These are phyloP conservation scores for Malassezia slooffiae DNA, from an alignment of 1,284 basidiomycete species.

Conservation along the genomic window DNA sequence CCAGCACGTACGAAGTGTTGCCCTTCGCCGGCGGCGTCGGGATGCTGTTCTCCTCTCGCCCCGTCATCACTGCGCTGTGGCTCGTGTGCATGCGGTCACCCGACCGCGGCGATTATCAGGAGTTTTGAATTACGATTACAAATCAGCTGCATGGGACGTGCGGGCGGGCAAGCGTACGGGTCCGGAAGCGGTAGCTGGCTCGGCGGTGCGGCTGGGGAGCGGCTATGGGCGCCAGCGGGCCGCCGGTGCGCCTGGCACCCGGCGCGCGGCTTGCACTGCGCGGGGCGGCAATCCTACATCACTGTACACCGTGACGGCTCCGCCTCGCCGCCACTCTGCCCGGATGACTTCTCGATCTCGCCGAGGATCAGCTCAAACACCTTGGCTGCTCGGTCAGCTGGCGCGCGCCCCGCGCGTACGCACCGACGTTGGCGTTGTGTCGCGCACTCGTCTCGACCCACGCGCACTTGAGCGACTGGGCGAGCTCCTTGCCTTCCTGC, in stretches of 20 bases:
- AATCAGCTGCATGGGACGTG: no score
- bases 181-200: no score
- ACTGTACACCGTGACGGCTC: slow-evolving; percentile 38
- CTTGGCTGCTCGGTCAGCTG: slow-evolving; percentile 19
- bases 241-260: no score
- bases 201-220: no score
- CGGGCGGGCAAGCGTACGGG: no score
- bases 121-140: no score
- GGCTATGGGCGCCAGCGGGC: no score
- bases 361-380: slow-evolving; percentile 42
- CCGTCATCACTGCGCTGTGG: no score
- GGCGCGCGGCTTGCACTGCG: no score
- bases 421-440: slow-evolving; percentile 42
- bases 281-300: no score
- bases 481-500: slow-evolving; percentile 41
- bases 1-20: slow-evolving; percentile 70
- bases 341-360: slow-evolving; percentile 36
- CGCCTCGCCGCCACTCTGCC: slow-evolving; percentile 34
- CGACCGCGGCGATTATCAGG: no score
- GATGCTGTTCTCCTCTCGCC: slow-evolving; percentile 39
- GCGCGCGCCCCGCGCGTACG: background rate
- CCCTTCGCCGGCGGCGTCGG: slow-evolving; percentile 26
- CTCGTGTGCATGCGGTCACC: no score
- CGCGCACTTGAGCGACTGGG: slow-evolving; percentile 32
- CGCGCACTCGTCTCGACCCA: slow-evolving; percentile 44